Conservation (phyloP, 2,329 filamentous ascomycete species). For the Microdochium nivale region DNA sequence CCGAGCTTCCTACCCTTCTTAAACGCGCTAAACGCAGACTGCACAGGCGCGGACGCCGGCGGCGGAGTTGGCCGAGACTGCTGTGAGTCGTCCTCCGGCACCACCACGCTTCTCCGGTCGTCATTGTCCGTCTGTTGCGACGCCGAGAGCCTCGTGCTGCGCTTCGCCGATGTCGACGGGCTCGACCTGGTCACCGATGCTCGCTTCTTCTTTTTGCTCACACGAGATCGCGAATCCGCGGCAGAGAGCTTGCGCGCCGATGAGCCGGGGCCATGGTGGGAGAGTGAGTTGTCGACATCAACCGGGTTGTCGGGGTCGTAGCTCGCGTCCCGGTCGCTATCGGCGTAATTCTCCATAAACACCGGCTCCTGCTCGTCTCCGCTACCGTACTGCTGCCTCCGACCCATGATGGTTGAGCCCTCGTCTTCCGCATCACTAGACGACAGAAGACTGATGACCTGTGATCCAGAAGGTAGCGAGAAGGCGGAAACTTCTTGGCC, state of each 20-base stretch:
- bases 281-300: neutral
- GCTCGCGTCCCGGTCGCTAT: conserved; percentile 28
- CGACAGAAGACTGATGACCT: conserved; percentile 26
- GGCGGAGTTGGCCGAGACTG: neutral
- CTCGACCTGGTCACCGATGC: neutral
- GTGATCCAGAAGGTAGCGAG: conserved; percentile 23
- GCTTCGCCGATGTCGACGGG: neutral
- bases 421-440: conserved; percentile 9
- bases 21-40: neutral
- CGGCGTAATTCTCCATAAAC: conserved; percentile 25
- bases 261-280: neutral
- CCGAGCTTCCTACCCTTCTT: neutral
- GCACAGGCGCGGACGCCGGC: neutral
- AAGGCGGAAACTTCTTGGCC: conserved; percentile 11
- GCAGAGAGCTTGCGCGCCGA: neutral
- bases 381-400: neutral
- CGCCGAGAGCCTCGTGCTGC: neutral
- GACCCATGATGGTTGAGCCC: neutral
- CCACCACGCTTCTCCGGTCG: neutral
- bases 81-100: neutral
- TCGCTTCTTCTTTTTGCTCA: neutral
- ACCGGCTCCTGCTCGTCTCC: conserved; percentile 19
- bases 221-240: neutral
- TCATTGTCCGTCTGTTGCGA: neutral
- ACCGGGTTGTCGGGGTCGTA: conserved; percentile 15